phyloP scores from a whole-genome alignment of 805 yeast genomes.

The Ascoidea asiatica region DNA sequence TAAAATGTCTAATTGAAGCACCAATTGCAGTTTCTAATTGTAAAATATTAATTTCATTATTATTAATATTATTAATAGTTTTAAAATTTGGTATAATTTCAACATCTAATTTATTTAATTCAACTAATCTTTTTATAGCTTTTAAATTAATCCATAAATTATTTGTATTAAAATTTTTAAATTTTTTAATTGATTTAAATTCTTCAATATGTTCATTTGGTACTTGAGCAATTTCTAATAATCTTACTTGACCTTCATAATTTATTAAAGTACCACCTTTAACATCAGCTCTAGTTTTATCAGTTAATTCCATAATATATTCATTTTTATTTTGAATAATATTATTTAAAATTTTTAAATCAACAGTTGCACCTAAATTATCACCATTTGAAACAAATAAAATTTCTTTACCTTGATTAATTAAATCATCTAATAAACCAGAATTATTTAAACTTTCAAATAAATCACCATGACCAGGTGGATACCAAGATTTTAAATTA shows the following conservation, averaged over 20 bases:
- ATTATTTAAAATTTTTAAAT: slow-evolving; percentile 77
- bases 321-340: slow-evolving; percentile 87
- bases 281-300: slow-evolving; percentile 97
- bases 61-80: slow-evolving; percentile 60
- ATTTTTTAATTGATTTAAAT: slow-evolving; percentile 93
- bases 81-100: slow-evolving; percentile 95
- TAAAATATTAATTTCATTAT: slow-evolving; percentile 67
- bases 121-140: slow-evolving; percentile 88
- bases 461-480: slow-evolving; percentile 99
- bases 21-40: slow-evolving; percentile 99
- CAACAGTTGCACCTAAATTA: slow-evolving; percentile 97
- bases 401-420: slow-evolving; percentile 89
- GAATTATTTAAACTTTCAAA: slow-evolving; percentile 81
- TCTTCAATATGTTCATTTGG: slow-evolving; percentile 98
- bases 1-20: slow-evolving; percentile 94
- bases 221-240: slow-evolving; percentile 95
- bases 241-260: slow-evolving; percentile 88
- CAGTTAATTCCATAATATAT: slow-evolving; percentile 96
- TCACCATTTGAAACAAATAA: slow-evolving; percentile 96
- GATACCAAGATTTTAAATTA: slow-evolving; percentile 84
- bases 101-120: slow-evolving; percentile 64
- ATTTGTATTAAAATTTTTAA: slow-evolving; percentile 96
- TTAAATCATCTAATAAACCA: slow-evolving; percentile 81
- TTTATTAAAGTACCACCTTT: slow-evolving; percentile 98
- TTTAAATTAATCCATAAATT: slow-evolving; percentile 94